These are phyloP conservation scores for Yarrowia keelungensis DNA, from an alignment of 805 yeast species.

Conservation along the genomic window DNA sequence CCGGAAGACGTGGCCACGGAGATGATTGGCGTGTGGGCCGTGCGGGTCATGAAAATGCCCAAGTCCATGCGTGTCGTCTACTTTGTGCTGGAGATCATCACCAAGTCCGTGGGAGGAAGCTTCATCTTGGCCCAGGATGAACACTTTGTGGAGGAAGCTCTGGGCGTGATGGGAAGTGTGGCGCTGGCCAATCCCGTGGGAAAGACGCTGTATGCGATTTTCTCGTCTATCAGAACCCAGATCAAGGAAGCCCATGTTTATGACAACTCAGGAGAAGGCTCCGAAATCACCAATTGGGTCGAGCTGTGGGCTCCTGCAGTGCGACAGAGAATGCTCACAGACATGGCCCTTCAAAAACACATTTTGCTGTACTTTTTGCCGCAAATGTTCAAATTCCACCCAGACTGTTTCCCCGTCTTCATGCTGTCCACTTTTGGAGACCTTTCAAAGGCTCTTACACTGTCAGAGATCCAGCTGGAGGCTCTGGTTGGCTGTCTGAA, in stretches of 20 bases:
- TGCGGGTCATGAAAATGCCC: conserved; percentile 54
- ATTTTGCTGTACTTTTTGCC: conserved; percentile 69
- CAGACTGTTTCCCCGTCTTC: conserved; percentile 54
- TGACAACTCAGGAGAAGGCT: conserved; percentile 17
- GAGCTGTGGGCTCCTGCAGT: conserved; percentile 58
- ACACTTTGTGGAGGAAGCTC: conserved; percentile 56
- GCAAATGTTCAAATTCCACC: conserved; percentile 62
- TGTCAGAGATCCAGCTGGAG: conserved; percentile 48
- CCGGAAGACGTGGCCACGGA: conserved; percentile 40
- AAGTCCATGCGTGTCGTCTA: conserved; percentile 65
- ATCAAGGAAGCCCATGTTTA: conserved; percentile 19
- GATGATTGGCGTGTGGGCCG: conserved; percentile 55
- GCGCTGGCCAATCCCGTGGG: conserved; percentile 66
- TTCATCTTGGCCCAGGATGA: conserved; percentile 56
- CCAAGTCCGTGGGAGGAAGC: conserved; percentile 56
- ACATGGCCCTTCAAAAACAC: conserved; percentile 53
- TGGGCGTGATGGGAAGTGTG: conserved; percentile 60
- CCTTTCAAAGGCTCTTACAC: neutral
- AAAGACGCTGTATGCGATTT: conserved; percentile 44
- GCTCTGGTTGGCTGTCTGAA: conserved; percentile 62
- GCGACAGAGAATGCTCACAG: conserved; percentile 48
- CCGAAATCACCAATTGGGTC: conserved; percentile 54
- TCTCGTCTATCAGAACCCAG: conserved; percentile 28
- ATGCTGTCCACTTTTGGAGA: conserved; percentile 42
- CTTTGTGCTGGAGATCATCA: conserved; percentile 63